A percentile compares a stretch with the other conserved stretches of the same genome.
Conservation (phyloP, 768 basidiomycete species). For the Lanmaoa rubissima region DNA sequence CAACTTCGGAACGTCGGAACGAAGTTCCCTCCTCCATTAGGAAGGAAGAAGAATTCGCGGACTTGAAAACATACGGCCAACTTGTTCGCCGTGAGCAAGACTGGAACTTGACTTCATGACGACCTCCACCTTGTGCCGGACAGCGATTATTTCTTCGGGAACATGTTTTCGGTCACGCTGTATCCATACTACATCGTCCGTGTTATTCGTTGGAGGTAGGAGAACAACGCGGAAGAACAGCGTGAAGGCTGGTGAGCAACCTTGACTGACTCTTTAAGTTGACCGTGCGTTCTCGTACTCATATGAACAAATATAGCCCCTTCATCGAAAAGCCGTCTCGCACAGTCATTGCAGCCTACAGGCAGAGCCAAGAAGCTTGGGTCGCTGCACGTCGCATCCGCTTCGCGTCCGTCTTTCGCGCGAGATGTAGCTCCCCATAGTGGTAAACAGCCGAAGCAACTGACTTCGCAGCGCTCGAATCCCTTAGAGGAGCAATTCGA, state of each 20-base stretch:
- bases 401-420: conserved; percentile 13
- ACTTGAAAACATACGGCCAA: conserved; percentile 1
- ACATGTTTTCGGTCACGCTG: background rate
- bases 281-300: background rate
- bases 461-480: conserved; percentile 10
- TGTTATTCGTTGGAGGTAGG: conserved; percentile 6
- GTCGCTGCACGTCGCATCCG: conserved; percentile 25
- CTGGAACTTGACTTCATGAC: conserved; percentile 1
- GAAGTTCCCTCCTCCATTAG: conserved; percentile 6
- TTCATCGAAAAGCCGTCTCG: conserved; percentile 27
- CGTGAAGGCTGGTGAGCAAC: conserved; percentile 13
- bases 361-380: conserved; percentile 28
- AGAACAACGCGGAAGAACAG: conserved; percentile 14
- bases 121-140: conserved; percentile 3
- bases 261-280: background rate
- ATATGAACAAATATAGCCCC: conserved; percentile 11
- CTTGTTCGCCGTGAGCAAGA: background rate
- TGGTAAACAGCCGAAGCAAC: conserved; percentile 9
- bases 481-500: conserved; percentile 39
- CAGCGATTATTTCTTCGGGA: background rate
- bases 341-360: conserved; percentile 27
- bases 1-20: background rate
- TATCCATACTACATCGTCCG: conserved; percentile 14
- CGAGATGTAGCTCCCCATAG: conserved; percentile 22
- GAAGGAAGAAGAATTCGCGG: conserved; percentile 11